phyloP scores from a whole-genome alignment of 2,329 filamentous ascomycete genomes.

The Boeremia lycopersici region DNA sequence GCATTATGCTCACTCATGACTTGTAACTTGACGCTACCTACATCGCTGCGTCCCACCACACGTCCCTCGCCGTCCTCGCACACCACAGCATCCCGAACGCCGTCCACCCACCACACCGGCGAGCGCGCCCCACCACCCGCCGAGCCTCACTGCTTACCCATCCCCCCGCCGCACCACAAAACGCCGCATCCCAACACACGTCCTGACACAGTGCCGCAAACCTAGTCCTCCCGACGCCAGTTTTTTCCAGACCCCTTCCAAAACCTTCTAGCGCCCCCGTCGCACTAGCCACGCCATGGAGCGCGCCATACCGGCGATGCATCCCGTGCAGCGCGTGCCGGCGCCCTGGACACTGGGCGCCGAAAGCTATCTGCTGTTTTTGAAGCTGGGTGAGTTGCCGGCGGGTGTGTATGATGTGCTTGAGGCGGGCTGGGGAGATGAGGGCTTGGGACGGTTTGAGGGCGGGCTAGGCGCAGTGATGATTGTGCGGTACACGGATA shows the following conservation, averaged over 20 bases:
- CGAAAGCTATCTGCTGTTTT: slow-evolving; percentile 35
- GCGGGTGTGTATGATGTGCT: slow-evolving; percentile 34
- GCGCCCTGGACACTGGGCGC: slow-evolving; percentile 36
- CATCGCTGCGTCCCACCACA: too few species aligned
- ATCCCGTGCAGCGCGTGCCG: slow-evolving; percentile 30
- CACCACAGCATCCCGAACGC: neutral
- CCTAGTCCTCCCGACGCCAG: too few species aligned
- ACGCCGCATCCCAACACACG: neutral
- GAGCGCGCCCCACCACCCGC: slow-evolving; percentile 7
- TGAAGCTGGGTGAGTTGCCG: slow-evolving; percentile 30
- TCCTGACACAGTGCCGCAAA: too few species aligned
- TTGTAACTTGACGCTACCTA: too few species aligned
- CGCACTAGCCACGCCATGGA: too few species aligned
- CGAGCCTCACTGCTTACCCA: slow-evolving; percentile 4
- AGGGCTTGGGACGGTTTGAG: slow-evolving; percentile 28
- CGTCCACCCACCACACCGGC: slow-evolving; percentile 7
- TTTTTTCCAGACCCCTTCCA: too few species aligned
- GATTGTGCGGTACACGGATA: slow-evolving; percentile 39
- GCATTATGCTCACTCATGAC: neutral
- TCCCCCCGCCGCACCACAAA: slow-evolving; percentile 1
- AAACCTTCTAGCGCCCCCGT: too few species aligned
- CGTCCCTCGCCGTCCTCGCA: neutral
- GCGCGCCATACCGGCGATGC: neutral
- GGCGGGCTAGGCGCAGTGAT: slow-evolving; percentile 37
- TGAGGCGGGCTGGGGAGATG: slow-evolving; percentile 26